Percentiles rank a stretch among this genome's conserved stretches.
Evolutionary conservation across 805 yeast species (phyloP).

Genomic region (Myxozyma neotropica): DNA sequence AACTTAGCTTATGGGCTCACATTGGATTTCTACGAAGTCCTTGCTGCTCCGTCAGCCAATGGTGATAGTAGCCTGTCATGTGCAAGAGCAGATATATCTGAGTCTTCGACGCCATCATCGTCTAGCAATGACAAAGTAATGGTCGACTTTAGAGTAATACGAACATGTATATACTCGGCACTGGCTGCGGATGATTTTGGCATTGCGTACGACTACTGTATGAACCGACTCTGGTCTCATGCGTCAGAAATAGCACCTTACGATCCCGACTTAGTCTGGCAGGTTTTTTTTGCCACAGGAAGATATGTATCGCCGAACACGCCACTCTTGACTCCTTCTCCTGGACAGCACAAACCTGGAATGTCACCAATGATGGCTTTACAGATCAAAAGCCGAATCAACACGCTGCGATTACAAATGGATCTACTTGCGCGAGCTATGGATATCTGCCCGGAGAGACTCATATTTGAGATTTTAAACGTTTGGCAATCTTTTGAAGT

Average conservation of each 20-base stretch:
- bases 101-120: not conserved
- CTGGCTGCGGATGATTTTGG: conserved; percentile 62
- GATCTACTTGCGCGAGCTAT: conserved; percentile 57
- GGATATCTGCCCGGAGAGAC: conserved; percentile 55
- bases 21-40: not conserved
- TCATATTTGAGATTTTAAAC: conserved; percentile 56
- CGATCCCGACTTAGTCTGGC: conserved; percentile 55
- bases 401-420: conserved; percentile 53
- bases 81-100: not conserved
- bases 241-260: conserved; percentile 30
- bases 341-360: not conserved
- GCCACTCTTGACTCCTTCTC: conserved; percentile 14
- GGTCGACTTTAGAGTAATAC: conserved; percentile 20
- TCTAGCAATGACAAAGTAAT: not conserved
- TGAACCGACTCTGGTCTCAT: conserved; percentile 28
- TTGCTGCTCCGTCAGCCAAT: not conserved
- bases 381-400: conserved; percentile 46
- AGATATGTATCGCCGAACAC: conserved; percentile 55
- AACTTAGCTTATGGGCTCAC: conserved; percentile 19
- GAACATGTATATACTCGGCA: conserved; percentile 67
- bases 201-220: conserved; percentile 53
- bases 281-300: conserved; percentile 73
- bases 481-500: conserved; percentile 54
- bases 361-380: conserved; percentile 11
- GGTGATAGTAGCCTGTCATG: not conserved